A percentile compares a stretch with the other conserved stretches of the same genome.
Conservation (phyloP, 345 rosid genomes). For the Lepidium sativum region DNA sequence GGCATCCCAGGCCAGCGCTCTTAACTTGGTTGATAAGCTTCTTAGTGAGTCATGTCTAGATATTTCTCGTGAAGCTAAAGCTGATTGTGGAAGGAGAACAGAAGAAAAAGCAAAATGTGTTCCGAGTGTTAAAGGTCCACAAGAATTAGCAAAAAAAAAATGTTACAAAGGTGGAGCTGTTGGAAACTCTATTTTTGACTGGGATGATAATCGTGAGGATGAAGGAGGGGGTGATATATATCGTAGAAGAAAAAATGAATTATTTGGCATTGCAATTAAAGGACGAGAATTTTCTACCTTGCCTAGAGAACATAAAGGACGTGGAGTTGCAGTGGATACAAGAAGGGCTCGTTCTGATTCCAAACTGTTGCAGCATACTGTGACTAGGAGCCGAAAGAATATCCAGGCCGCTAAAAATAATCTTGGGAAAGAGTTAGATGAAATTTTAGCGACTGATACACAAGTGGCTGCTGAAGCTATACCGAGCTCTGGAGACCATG, state of each 20-base stretch:
- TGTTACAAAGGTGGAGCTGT: slow-evolving; percentile 25
- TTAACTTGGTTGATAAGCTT: slow-evolving; percentile 62
- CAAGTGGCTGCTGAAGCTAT: slow-evolving; percentile 83
- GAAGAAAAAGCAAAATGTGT: slow-evolving; percentile 30
- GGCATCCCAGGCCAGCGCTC: slow-evolving; percentile 59
- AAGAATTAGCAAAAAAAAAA: slow-evolving; percentile 55
- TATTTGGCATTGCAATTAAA: slow-evolving; percentile 31
- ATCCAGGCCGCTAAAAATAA: slow-evolving; percentile 34
- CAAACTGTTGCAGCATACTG: slow-evolving; percentile 16
- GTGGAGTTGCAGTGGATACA: slow-evolving; percentile 26
- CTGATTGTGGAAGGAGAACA: slow-evolving; percentile 31
- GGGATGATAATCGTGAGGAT: slow-evolving; percentile 74
- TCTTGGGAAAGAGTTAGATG: slow-evolving; percentile 44
- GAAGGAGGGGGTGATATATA: slow-evolving; percentile 85
- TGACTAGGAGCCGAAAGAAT: slow-evolving; percentile 26
- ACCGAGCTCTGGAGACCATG: too few relatives aligned
- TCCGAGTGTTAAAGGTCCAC: slow-evolving; percentile 50
- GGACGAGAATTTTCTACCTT: slow-evolving; percentile 24
- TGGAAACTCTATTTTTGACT: slow-evolving; percentile 46
- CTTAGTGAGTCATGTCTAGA: slow-evolving; percentile 43
- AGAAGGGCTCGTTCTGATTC: slow-evolving; percentile 42
- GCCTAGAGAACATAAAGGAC: slow-evolving; percentile 28
- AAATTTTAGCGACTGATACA: slow-evolving; percentile 50
- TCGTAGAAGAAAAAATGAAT: slow-evolving; percentile 57
- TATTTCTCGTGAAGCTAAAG: slow-evolving; percentile 36